These are phyloP conservation scores for Oryza glaberrima DNA, from an alignment of 176 grass and related monocot genomes.

Conservation along the genomic window DNA sequence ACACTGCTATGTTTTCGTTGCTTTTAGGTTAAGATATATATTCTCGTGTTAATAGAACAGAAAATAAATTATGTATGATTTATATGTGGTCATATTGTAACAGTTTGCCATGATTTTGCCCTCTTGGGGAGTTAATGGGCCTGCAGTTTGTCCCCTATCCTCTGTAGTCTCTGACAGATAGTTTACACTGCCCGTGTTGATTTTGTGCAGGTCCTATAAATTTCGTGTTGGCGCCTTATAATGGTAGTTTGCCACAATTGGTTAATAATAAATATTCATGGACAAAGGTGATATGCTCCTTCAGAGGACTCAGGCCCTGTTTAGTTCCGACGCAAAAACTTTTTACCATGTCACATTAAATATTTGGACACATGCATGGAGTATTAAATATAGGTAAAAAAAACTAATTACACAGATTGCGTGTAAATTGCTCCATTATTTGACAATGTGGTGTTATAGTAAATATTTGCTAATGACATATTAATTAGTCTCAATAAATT, in stretches of 20 bases:
- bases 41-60: too few species aligned
- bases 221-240: conserved; percentile 39
- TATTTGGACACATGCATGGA: too few species aligned
- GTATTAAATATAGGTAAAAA: too few species aligned
- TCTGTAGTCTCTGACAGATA: background rate
- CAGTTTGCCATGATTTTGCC: background rate
- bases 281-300: conserved; percentile 41
- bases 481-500: too few species aligned
- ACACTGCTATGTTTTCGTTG: background rate
- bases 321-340: too few species aligned
- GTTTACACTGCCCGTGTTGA: background rate
- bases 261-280: conserved; percentile 45
- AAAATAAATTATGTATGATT: background rate
- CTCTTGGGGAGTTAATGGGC: too few species aligned
- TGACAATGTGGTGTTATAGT: too few species aligned
- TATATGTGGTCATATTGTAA: background rate
- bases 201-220: conserved; percentile 44
- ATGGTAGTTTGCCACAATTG: conserved; percentile 42
- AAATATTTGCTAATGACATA: too few species aligned
- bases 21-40: background rate
- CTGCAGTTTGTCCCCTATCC: background rate
- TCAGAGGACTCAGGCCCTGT: too few species aligned
- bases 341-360: too few species aligned
- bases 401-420: too few species aligned
- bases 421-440: too few species aligned